Evolutionary conservation across 441 rosid genomes (phyloP), one percentile per base, ranked within the genome.

Genomic region (Gossypium schwendimanii): DNA sequence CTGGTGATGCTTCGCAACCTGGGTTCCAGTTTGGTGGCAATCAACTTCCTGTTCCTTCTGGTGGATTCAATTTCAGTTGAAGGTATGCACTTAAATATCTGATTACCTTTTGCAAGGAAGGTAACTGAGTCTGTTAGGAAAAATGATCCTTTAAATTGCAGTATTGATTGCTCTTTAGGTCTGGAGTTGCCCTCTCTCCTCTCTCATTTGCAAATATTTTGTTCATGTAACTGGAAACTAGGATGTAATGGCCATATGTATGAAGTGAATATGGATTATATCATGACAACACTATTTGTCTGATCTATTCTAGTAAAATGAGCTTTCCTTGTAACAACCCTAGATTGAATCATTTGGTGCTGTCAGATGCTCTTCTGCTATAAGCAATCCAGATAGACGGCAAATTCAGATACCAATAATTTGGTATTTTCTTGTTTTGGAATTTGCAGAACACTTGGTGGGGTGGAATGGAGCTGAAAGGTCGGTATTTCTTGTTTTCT

Each of bases 51-150:
- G 81, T 75, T 69, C 85, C 85, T 36, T 59, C 73, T 15, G 83
- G 87, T 70, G 90, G 90, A 83, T 83, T 87, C 82, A 83, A 81
- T 71, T 83, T 87, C 73, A 75, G 82, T 82, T 82, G 81, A 86
- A 79, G 80, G 82, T 78, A 66, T 73, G 76, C 0, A 73, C 17
- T 67, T 49, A 66, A 24, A 6, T 24, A 0, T 15, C 9, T 49
- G 71, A 26, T 49, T 67, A 23, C 41, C 20, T 24, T 66, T 63
- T 45, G 18, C 60, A 45, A 14, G 20, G 45, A 47, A 3, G 70
- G 17, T 45, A 11, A 10, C 20, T 28, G 6, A 36, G 55, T 23
- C 11, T 21, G 39, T 65, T 61, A 8, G 14, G 47, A 61, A 61
- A 36, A 62, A 3, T 20, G 6, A 62, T 62, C 0, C 15, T 28